Conservation (phyloP, 192 early-diverging fungal species). For the Entomortierella beljakovae region DNA sequence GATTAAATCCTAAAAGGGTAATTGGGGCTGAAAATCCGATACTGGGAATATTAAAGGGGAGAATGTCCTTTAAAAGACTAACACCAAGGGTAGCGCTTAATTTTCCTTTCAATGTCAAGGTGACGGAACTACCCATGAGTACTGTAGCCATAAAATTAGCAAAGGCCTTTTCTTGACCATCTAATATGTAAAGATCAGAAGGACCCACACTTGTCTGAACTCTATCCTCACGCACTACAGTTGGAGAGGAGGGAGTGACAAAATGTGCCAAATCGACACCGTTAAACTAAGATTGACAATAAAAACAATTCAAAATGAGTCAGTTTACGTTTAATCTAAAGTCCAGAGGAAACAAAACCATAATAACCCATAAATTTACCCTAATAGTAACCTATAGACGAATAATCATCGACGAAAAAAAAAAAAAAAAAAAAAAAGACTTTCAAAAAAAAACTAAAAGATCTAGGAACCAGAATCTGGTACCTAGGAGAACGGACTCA, state of each 20-base stretch:
- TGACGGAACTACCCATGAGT: not conserved
- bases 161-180: not conserved
- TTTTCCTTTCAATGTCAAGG: not conserved
- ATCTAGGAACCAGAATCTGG: too few relatives aligned
- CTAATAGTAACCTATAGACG: too few relatives aligned
- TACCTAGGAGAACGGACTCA: too few relatives aligned
- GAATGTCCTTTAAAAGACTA: too few relatives aligned
- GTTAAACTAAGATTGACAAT: not conserved
- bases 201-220: not conserved
- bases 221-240: not conserved
- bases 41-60: not conserved
- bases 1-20: not conserved
- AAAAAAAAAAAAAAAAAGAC: too few relatives aligned
- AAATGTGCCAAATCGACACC: slow-evolving; percentile 1
- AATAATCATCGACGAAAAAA: too few relatives aligned
- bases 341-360: too few relatives aligned
- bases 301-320: too few relatives aligned
- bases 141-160: not conserved
- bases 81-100: not conserved
- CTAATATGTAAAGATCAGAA: not conserved
- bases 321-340: too few relatives aligned
- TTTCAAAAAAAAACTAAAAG: too few relatives aligned
- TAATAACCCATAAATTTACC: too few relatives aligned
- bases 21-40: not conserved
- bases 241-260: not conserved